Percentiles rank a stretch among this genome's conserved stretches.
Conservation (phyloP, 768 basidiomycete species). For the Exsudoporus frostii region DNA sequence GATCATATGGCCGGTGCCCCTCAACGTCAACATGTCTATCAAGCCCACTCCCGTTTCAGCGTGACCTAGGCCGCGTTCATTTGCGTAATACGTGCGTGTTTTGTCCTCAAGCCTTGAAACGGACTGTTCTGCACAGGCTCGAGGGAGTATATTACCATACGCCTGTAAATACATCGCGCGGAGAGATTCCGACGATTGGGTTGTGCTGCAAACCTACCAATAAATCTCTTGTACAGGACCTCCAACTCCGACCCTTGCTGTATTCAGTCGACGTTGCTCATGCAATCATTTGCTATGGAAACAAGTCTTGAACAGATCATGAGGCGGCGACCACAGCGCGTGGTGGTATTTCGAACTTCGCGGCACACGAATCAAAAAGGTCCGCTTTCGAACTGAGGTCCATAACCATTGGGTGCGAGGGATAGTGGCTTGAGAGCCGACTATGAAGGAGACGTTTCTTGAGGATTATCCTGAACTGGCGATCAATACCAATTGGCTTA, state of each 20-base stretch:
- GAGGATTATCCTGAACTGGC: neutral
- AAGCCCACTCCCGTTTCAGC: no score
- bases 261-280: neutral
- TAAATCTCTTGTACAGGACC: neutral
- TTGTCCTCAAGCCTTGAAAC: neutral
- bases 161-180: neutral
- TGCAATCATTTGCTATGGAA: neutral
- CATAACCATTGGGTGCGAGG: constrained; percentile 64
- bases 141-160: neutral
- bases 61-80: no score
- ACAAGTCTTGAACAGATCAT: constrained; percentile 1
- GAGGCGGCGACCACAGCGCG: constrained; percentile 32
- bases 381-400: constrained; percentile 60
- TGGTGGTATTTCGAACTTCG: constrained; percentile 62
- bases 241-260: neutral
- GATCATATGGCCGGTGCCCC: no score
- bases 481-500: constrained; percentile 35
- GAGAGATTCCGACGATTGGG: neutral
- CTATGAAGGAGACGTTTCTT: constrained; percentile 25
- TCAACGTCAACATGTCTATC: no score
- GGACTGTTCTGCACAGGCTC: neutral
- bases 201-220: neutral
- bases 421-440: constrained; percentile 47
- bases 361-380: constrained; percentile 59
- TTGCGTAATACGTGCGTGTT: neutral